Conservation (phyloP, 164 flowering plant genomes). For the Stephania cephalantha region DNA sequence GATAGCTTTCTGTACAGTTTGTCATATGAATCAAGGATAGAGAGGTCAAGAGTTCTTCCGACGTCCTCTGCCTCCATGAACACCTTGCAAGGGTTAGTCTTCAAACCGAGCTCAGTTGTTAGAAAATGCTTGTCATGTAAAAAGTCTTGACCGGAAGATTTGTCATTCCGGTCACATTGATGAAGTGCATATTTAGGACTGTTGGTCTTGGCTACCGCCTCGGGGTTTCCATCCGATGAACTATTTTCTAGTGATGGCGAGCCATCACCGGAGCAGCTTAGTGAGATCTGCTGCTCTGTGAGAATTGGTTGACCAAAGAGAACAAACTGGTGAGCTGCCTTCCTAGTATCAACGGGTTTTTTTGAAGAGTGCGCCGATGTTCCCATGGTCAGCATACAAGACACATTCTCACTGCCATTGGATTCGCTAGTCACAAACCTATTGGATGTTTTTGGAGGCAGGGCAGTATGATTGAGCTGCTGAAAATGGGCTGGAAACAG, state of each 20-base stretch:
- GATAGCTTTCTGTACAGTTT: slow-evolving; percentile 55
- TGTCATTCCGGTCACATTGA: slow-evolving; percentile 20
- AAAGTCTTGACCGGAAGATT: slow-evolving; percentile 26
- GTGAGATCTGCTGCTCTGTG: slow-evolving; percentile 67
- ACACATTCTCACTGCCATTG: slow-evolving; percentile 41
- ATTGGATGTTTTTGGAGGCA: slow-evolving; percentile 28
- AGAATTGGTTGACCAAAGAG: slow-evolving; percentile 91
- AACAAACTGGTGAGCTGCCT: slow-evolving; percentile 40
- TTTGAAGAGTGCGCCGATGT: slow-evolving; percentile 34
- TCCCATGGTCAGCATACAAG: slow-evolving; percentile 75
- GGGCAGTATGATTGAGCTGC: slow-evolving; percentile 26
- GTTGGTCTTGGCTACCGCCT: slow-evolving; percentile 22
- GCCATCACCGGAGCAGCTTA: slow-evolving; percentile 35
- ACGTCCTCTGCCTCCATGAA: slow-evolving; percentile 76
- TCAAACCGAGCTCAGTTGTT: slow-evolving; percentile 31
- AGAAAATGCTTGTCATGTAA: slow-evolving; percentile 27
- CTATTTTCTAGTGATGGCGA: slow-evolving; percentile 32
- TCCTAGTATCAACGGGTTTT: slow-evolving; percentile 37
- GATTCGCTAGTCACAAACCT: slow-evolving; percentile 19
- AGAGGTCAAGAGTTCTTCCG: slow-evolving; percentile 74
- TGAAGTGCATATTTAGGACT: slow-evolving; percentile 20
- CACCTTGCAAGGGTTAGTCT: slow-evolving; percentile 68
- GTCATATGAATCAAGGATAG: slow-evolving; percentile 69
- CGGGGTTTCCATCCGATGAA: slow-evolving; percentile 39
- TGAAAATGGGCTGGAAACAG: slow-evolving; percentile 43